These are phyloP conservation scores for Russula sp. DNA, from an alignment of 768 basidiomycete species.

Conservation along the genomic window DNA sequence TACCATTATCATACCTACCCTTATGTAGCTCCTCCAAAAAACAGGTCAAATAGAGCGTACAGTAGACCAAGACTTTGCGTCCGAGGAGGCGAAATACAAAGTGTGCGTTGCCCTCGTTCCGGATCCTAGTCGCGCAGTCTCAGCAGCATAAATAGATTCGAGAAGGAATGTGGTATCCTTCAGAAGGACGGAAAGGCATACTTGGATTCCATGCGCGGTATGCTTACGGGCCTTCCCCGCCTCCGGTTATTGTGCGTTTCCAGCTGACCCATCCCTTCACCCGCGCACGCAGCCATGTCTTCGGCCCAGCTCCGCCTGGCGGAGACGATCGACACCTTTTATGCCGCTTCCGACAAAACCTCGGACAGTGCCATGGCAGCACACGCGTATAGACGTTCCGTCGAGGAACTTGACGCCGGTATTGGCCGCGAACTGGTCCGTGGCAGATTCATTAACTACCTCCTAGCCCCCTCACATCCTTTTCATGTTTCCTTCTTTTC, in stretches of 20 bases:
- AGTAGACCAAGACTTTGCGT: conserved; percentile 87
- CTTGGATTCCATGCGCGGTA: conserved; percentile 91
- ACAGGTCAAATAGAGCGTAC: conserved; percentile 97
- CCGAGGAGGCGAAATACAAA: conserved; percentile 89
- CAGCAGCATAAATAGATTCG: conserved; percentile 55
- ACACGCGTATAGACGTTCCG: conserved; percentile 92
- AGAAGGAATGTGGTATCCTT: conserved; percentile 90
- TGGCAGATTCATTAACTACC: conserved; percentile 19
- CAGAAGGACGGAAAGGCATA: conserved; percentile 97
- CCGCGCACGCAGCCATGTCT: conserved; percentile 70
- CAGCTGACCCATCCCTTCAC: not conserved
- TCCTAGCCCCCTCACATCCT: conserved; percentile 5
- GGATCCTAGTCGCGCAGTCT: conserved; percentile 7
- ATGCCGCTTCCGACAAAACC: conserved; percentile 74
- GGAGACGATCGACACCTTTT: conserved; percentile 92
- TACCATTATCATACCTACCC: not conserved
- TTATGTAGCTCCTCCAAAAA: conserved; percentile 83
- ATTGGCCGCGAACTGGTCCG: conserved; percentile 82
- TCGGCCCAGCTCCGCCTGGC: conserved; percentile 89
- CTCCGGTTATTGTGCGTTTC: conserved; percentile 3
- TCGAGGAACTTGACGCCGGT: conserved; percentile 87
- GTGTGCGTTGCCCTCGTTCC: conserved; percentile 52
- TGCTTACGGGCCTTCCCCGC: conserved; percentile 32
- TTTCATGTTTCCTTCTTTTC: not conserved
- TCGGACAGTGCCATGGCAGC: conserved; percentile 96